Percentiles rank a stretch among this genome's conserved stretches.
phyloP scores from a whole-genome alignment of 768 basidiomycete genomes.

The Leccinellum albellum region DNA sequence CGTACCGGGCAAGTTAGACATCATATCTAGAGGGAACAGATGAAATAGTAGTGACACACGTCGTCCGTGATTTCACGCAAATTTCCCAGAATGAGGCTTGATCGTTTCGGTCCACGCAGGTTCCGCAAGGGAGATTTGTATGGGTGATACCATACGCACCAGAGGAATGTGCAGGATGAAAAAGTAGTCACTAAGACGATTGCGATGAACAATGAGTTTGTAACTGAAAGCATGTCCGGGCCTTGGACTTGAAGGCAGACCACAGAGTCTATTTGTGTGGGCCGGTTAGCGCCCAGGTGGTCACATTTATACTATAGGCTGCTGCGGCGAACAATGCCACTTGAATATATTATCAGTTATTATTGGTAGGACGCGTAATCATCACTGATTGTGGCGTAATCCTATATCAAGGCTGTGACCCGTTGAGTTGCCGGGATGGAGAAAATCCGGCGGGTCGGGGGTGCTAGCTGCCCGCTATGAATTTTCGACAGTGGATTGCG shows the following conservation, averaged over 20 bases:
- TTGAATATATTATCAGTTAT: background rate
- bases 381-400: too few relatives aligned
- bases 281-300: background rate
- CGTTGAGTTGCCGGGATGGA: background rate
- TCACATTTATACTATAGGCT: background rate
- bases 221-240: background rate
- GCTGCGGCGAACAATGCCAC: background rate
- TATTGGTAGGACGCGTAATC: background rate
- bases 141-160: slow-evolving; percentile 27
- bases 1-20: background rate
- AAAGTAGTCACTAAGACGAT: slow-evolving; percentile 22
- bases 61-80: slow-evolving; percentile 41
- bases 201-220: background rate
- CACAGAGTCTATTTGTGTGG: background rate
- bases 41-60: slow-evolving; percentile 27
- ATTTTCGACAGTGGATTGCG: background rate
- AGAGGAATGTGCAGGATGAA: slow-evolving; percentile 30
- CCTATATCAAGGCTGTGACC: background rate
- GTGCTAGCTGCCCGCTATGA: background rate
- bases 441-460: too few relatives aligned
- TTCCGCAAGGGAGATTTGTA: slow-evolving; percentile 42
- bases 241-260: background rate
- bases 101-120: slow-evolving; percentile 48
- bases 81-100: slow-evolving; percentile 48
- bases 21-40: background rate